Conservation (phyloP, 768 basidiomycete genomes). For the Pulveroboletus sp. region DNA sequence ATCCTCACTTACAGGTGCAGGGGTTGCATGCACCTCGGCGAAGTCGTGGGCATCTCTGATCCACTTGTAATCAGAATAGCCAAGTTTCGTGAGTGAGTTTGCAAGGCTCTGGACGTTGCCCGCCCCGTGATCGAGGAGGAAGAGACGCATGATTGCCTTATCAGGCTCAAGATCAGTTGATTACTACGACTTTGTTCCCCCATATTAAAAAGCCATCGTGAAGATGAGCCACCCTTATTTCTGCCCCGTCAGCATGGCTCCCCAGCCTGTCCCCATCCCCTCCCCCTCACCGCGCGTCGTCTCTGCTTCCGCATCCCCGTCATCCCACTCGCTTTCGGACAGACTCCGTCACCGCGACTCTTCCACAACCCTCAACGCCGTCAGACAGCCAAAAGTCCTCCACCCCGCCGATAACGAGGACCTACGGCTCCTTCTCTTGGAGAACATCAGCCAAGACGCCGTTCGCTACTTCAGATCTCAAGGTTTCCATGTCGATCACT, state of each 20-base stretch:
- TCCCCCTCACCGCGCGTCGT: conserved; percentile 30
- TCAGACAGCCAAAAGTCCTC: conserved; percentile 65
- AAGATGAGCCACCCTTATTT: conserved; percentile 15
- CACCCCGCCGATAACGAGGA: conserved; percentile 83
- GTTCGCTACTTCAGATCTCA: conserved; percentile 74
- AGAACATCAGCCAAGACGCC: conserved; percentile 93
- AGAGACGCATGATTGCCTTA: conserved; percentile 53
- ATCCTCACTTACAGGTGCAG: conserved; percentile 61
- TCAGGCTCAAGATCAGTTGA: not conserved
- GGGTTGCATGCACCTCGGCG: conserved; percentile 38
- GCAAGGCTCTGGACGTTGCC: conserved; percentile 94
- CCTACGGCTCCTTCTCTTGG: conserved; percentile 80
- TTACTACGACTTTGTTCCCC: no score
- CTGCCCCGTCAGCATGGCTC: conserved; percentile 39
- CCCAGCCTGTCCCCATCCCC: conserved; percentile 45
- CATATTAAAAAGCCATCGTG: conserved; percentile 11
- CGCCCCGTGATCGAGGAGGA: conserved; percentile 94
- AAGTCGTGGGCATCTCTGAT: conserved; percentile 80
- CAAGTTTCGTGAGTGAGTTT: conserved; percentile 82
- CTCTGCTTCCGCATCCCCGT: conserved; percentile 56
- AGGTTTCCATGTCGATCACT: conserved; percentile 92
- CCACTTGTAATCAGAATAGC: conserved; percentile 82
- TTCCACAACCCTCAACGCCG: conserved; percentile 29
- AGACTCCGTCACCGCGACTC: conserved; percentile 40
- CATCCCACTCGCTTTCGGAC: conserved; percentile 42